phyloP scores from a whole-genome alignment of 805 yeast genomes.

The Teunomyces lycoperdinae region DNA sequence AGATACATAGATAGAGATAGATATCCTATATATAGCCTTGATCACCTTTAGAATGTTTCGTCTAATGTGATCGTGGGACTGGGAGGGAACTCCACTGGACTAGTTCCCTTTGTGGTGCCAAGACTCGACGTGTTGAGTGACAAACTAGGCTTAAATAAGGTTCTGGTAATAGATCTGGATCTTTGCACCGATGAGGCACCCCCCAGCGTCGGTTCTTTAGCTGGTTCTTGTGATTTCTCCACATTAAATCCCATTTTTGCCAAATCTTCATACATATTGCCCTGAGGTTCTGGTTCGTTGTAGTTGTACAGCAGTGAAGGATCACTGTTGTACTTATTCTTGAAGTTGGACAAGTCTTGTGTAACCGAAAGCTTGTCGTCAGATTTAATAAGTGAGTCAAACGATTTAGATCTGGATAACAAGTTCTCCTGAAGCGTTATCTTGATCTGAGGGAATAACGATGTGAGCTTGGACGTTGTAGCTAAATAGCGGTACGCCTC shows the following conservation, averaged over 20 bases:
- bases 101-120: background rate
- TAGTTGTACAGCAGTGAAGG: constrained; percentile 13
- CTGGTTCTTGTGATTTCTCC: constrained; percentile 21
- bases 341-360: constrained; percentile 24
- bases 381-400: constrained; percentile 12
- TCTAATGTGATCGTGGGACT: constrained; percentile 41
- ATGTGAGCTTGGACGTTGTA: constrained; percentile 6
- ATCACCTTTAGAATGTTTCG: constrained; percentile 19
- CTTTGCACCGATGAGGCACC: constrained; percentile 11
- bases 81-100: constrained; percentile 10
- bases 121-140: constrained; percentile 14
- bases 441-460: constrained; percentile 18
- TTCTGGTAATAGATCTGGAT: constrained; percentile 30
- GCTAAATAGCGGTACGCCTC: constrained; percentile 21
- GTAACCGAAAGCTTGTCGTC: constrained; percentile 20
- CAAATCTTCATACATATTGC: constrained; percentile 27
- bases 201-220: constrained; percentile 16
- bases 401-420: constrained; percentile 31
- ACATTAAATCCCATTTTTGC: constrained; percentile 32
- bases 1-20: too few relatives aligned
- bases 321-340: constrained; percentile 13
- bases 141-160: constrained; percentile 35
- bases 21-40: too few relatives aligned
- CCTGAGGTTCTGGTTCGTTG: constrained; percentile 36
- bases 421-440: constrained; percentile 38